Evolutionary conservation across 1,139 yeast species (phyloP).

Genomic region (Kluyveromyces sp.): DNA sequence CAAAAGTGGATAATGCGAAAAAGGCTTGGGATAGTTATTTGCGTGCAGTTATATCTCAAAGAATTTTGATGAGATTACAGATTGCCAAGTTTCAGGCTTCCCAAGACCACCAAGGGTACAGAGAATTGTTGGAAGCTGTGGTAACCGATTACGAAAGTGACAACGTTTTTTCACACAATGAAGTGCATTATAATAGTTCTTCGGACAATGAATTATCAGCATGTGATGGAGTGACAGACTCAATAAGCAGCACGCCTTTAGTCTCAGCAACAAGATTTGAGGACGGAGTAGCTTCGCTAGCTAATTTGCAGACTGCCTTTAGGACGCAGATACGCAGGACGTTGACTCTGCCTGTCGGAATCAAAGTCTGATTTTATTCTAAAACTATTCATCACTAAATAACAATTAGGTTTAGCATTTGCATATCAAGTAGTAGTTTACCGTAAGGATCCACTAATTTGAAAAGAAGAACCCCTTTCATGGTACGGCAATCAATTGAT

Average conservation of each 20-base stretch:
- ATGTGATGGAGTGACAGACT: neutral
- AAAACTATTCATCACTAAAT: neutral
- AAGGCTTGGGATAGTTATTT: conserved; percentile 21
- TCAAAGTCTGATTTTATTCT: conserved; percentile 11
- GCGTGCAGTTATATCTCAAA: conserved; percentile 22
- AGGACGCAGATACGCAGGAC: conserved; percentile 22
- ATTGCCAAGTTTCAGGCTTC: conserved; percentile 19
- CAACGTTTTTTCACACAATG: conserved; percentile 1
- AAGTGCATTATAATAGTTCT: neutral
- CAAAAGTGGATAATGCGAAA: conserved; percentile 9
- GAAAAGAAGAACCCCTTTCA: neutral
- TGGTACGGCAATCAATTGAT: too few species aligned
- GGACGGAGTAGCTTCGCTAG: conserved; percentile 5
- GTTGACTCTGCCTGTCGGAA: conserved; percentile 28
- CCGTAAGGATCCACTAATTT: neutral
- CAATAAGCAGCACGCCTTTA: neutral
- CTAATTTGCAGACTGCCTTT: conserved; percentile 6
- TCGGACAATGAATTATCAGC: neutral
- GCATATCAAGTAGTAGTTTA: neutral
- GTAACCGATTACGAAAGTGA: conserved; percentile 12
- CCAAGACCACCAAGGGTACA: conserved; percentile 8
- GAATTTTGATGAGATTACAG: conserved; percentile 25
- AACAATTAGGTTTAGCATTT: neutral
- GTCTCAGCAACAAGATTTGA: neutral
- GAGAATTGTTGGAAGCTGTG: conserved; percentile 20